Conservation (phyloP, 805 yeast genomes). For the Pichia deserticola region DNA sequence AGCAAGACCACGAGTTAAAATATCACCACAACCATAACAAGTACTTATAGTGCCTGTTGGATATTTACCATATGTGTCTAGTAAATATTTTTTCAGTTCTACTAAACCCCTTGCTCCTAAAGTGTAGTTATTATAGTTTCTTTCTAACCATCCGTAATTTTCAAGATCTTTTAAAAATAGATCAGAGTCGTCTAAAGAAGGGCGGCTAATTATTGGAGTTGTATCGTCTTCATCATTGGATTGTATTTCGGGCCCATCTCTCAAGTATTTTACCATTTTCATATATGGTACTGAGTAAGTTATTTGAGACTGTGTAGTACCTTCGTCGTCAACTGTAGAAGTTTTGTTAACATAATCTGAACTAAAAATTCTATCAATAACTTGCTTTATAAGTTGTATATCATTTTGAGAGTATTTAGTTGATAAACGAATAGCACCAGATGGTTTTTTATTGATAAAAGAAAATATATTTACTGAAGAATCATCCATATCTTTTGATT, state of each 20-base stretch:
- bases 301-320: background rate
- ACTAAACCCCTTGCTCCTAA: constrained; percentile 36
- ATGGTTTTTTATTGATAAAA: constrained; percentile 35
- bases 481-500: constrained; percentile 27
- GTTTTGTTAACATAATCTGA: constrained; percentile 10
- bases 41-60: constrained; percentile 30
- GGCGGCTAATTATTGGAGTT: constrained; percentile 26
- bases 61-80: constrained; percentile 35
- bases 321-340: background rate
- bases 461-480: constrained; percentile 25
- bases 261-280: constrained; percentile 7
- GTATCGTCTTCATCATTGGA: constrained; percentile 23
- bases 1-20: constrained; percentile 46
- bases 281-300: constrained; percentile 9
- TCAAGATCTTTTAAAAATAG: constrained; percentile 33
- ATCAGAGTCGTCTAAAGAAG: constrained; percentile 27
- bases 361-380: constrained; percentile 33
- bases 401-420: constrained; percentile 31
- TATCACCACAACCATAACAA: constrained; percentile 46
- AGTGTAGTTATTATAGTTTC: constrained; percentile 27
- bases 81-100: constrained; percentile 40
- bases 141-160: constrained; percentile 49
- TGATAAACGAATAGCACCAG: constrained; percentile 31
- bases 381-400: constrained; percentile 39
- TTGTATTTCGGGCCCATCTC: constrained; percentile 2